Evolutionary conservation across 1,284 basidiomycete genomes (phyloP).

Genomic region (Gomphus bonarii): DNA sequence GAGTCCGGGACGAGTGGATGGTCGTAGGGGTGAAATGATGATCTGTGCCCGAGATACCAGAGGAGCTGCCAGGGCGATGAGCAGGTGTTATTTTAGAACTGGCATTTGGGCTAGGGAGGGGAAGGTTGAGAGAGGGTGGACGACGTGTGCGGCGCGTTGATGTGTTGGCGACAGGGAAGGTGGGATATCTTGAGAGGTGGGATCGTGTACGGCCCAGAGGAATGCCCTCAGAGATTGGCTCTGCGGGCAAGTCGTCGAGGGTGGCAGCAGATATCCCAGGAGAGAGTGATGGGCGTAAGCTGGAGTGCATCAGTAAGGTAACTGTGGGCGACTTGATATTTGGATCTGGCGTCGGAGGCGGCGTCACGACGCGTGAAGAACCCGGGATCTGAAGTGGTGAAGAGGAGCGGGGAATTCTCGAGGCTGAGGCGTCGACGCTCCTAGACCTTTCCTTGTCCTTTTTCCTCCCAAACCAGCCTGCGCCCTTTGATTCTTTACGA

Average conservation of each 20-base stretch:
- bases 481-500: neutral
- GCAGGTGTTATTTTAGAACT: neutral
- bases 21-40: neutral
- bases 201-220: neutral
- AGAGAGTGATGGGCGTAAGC: neutral
- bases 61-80: neutral
- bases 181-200: neutral
- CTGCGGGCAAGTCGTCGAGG: neutral
- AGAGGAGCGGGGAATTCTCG: neutral
- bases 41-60: neutral
- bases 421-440: neutral
- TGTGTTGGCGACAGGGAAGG: neutral
- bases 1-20: too few species aligned
- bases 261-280: neutral
- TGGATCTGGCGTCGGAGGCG: neutral
- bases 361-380: neutral
- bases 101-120: neutral
- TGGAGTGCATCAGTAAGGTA: neutral
- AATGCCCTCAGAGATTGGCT: neutral
- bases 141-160: neutral
- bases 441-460: neutral
- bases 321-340: neutral
- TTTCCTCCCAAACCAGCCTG: slow-evolving; percentile 1
- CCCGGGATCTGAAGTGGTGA: neutral
- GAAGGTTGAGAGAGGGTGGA: neutral